Evolutionary conservation across 2,329 filamentous ascomycete genomes (phyloP), one percentile per base, ranked within the genome.

Genomic region (Hypoxylon sp.): DNA sequence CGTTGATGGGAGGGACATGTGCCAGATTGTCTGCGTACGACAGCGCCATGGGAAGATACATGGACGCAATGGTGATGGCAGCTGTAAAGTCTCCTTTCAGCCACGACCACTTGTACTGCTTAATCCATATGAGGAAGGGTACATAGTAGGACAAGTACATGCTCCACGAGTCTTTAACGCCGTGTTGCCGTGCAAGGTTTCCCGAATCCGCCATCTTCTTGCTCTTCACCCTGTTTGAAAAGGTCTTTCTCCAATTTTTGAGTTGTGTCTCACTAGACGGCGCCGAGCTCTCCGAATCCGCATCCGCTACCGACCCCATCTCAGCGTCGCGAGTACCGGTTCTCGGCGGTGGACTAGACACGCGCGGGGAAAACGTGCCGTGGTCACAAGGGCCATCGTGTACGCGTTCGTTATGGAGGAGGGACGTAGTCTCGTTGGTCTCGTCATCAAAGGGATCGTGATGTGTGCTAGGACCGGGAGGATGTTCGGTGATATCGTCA

Each of bases 111-210:
- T 87, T 88, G 79, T 99, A 99, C 79, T 97, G 93, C 54, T 84
- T 85, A 67, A 97, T 90, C 96, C 96, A 99, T 69, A 91, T 93
- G 70, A 97, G 82, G 66, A 94, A 92, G 0, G 96, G 96, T 46
- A 99, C 83, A 76, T 99, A 99, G 81, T 99, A 98, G 3, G 91
- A 89, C 65, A 97, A 79, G 76, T 98, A 97, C 93, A 97, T 94
- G 67, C 87, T 83, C 61, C 87, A 85, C 20, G 86, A 89, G 75
- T 93, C 89, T 73, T 88, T 89, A 72, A 96, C 84, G 28, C 93
- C 92, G 72, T 95, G 89, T 53, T 84, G 85, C 72, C 90, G 85
- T 6, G 91, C 91, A 36, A 96, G 83, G 71, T 85, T 88, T 66
- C 87, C 87, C 52, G 92, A 93, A 11, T 89, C 91, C 69, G 87